phyloP scores from a whole-genome alignment of 2,329 filamentous ascomycete genomes.

The Fusarium sp. region DNA sequence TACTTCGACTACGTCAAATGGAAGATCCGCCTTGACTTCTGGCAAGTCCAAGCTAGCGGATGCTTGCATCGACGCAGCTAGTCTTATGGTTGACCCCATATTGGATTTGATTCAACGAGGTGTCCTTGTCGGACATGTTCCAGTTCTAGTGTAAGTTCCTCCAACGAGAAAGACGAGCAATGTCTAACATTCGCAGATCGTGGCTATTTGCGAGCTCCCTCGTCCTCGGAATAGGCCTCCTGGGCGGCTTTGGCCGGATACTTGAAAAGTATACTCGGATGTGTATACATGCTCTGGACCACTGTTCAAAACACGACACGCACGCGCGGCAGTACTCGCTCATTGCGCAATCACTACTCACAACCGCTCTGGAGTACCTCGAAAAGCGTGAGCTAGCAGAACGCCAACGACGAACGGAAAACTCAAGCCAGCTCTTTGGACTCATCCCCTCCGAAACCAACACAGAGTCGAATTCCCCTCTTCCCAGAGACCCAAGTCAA shows the following conservation, averaged over 20 bases:
- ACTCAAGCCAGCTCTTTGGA: constrained; percentile 67
- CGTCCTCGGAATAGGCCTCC: constrained; percentile 66
- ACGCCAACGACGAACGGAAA: constrained; percentile 63
- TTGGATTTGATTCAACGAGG: constrained; percentile 61
- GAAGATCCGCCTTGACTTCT: constrained; percentile 50
- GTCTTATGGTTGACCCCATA: constrained; percentile 67
- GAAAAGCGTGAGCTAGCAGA: constrained; percentile 65
- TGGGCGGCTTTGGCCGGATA: constrained; percentile 67
- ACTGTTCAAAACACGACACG: constrained; percentile 65
- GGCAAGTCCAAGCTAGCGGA: constrained; percentile 68
- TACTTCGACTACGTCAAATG: constrained; percentile 31
- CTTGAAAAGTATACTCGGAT: constrained; percentile 66
- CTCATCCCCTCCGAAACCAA: constrained; percentile 56
- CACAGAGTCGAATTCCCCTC: constrained; percentile 16
- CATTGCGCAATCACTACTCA: constrained; percentile 67
- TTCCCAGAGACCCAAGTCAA: constrained; percentile 26
- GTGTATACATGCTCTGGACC: constrained; percentile 64
- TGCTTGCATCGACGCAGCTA: constrained; percentile 70
- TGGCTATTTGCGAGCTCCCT: constrained; percentile 70
- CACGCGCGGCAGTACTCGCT: constrained; percentile 69
- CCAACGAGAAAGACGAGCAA: no score
- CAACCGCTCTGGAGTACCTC: constrained; percentile 62
- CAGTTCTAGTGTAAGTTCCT: constrained; percentile 65
- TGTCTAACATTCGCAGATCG: constrained; percentile 54
- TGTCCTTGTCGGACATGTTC: constrained; percentile 61